Evolutionary conservation across 1,139 yeast genomes (phyloP).

Genomic region (Candida mesenterica): DNA sequence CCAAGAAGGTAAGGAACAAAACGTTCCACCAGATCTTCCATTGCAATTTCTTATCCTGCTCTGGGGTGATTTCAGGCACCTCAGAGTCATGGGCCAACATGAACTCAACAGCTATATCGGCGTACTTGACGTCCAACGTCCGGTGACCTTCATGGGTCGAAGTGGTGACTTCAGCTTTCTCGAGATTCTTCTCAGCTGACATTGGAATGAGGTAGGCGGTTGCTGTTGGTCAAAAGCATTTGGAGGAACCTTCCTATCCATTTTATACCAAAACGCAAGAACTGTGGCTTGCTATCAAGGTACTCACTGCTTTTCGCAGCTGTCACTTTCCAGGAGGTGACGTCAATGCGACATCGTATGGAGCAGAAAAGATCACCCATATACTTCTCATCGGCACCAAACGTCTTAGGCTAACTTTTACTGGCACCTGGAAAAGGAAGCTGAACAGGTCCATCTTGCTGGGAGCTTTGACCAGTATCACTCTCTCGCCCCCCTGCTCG

Average conservation of each 20-base stretch:
- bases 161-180: not conserved
- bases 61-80: constrained; percentile 26
- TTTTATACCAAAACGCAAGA: too few species aligned
- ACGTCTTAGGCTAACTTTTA: too few species aligned
- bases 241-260: not conserved
- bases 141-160: not conserved
- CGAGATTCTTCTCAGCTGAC: not conserved
- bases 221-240: not conserved
- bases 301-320: too few species aligned
- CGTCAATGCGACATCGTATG: too few species aligned
- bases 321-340: too few species aligned
- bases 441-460: too few species aligned
- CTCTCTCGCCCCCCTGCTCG: too few species aligned
- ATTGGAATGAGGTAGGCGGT: not conserved
- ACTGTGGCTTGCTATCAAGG: too few species aligned
- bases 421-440: too few species aligned
- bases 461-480: too few species aligned
- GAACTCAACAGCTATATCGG: constrained; percentile 2
- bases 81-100: constrained; percentile 3
- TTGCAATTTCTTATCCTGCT: constrained; percentile 29
- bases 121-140: not conserved
- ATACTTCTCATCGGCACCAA: too few species aligned
- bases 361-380: too few species aligned
- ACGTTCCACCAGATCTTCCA: constrained; percentile 33
- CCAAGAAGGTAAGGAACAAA: constrained; percentile 31